phyloP scores from a whole-genome alignment of 139 green algal genomes.

The Chlorella sp. region DNA sequence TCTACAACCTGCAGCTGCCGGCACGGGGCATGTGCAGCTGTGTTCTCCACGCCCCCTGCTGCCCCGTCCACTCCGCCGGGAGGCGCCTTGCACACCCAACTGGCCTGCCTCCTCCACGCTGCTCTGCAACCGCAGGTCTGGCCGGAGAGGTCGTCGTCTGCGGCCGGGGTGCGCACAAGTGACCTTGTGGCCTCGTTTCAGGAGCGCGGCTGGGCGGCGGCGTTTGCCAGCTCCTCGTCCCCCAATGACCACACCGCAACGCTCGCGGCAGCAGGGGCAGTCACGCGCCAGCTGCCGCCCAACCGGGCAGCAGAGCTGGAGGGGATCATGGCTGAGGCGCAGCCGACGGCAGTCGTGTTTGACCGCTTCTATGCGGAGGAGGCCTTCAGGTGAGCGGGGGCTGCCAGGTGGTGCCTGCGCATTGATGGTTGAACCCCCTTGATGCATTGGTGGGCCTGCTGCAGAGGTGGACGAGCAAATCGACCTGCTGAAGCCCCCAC shows the following conservation, averaged over 20 bases:
- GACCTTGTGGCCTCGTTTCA: constrained; percentile 36
- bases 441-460: too few relatives aligned
- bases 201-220: neutral
- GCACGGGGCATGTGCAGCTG: too few relatives aligned
- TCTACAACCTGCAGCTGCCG: too few relatives aligned
- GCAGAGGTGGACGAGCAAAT: too few relatives aligned
- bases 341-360: constrained; percentile 51
- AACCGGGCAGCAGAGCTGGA: constrained; percentile 43
- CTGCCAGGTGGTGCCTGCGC: too few relatives aligned
- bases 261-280: constrained; percentile 20
- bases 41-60: too few relatives aligned
- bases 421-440: too few relatives aligned
- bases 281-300: neutral
- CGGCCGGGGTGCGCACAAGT: constrained; percentile 36
- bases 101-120: too few relatives aligned
- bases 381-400: constrained; percentile 34
- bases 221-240: neutral
- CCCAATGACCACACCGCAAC: constrained; percentile 31
- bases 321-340: constrained; percentile 6
- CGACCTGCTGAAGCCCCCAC: too few relatives aligned
- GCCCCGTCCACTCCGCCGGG: too few relatives aligned
- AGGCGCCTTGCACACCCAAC: too few relatives aligned
- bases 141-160: constrained; percentile 40
- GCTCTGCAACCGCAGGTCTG: constrained; percentile 1
- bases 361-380: constrained; percentile 69